Evolutionary conservation across 2,329 filamentous ascomycete species (phyloP), one percentile per base, ranked within the genome.

Genomic region (Venturia aucupariae): DNA sequence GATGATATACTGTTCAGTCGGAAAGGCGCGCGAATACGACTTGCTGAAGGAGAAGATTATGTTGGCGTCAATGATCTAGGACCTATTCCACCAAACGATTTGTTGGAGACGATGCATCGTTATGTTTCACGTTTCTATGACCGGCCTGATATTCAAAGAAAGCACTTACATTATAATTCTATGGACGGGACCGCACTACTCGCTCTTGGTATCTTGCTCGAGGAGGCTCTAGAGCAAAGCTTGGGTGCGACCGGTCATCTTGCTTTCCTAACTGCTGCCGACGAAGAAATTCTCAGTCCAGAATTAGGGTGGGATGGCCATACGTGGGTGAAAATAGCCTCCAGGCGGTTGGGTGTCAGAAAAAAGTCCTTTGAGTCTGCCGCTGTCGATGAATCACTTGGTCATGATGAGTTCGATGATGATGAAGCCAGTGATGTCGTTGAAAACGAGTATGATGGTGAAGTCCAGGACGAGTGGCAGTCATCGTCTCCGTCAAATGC

Each of bases 101-200:
- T 92, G 59, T 77, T 92, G 63, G 87, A 86, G 72, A 82, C 85
- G 0, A 72, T 91, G 4, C 89, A 92, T 74, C 76, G 77, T 35
- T 92, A 92, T 70, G 73, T 85, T 0, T 86, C 87, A 63, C 35
- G 82, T 83, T 64, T 89, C 86, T 72, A 92, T 90, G 42, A 30
- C 7, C 61, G 42, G 27, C 61, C 22, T 3, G 41, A 62, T 27
- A 6, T 54, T 11, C 19, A 62, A 62, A 24, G 59, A 27, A 60
- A 44, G n/a, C 41, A 42, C 39, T 42, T 60, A 22, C 59, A 60
- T 60, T 41, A 41, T 27, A 60, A 81, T 67, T 89, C 85, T 73
- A 84, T 93, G 83, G 88, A 93, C 71, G 90, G 90, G 76, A 90
- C 88, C 17, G 89, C 89, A 4, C 78, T 93, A 65, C 76, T 93